phyloP scores from a whole-genome alignment of 768 basidiomycete genomes.

The Cyclocybe cylindracea region DNA sequence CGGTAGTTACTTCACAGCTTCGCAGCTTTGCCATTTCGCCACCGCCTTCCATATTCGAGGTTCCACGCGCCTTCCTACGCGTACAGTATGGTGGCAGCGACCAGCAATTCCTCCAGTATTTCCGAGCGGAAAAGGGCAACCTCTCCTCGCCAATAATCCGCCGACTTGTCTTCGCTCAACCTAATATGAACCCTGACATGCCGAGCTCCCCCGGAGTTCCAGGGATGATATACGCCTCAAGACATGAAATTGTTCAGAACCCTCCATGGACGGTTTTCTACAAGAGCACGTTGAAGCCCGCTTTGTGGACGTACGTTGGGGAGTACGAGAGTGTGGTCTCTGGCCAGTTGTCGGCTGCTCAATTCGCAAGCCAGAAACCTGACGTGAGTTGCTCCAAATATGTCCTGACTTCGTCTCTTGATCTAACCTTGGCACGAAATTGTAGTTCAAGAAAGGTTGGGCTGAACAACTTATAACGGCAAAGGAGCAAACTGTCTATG shows the following conservation, averaged over 20 bases:
- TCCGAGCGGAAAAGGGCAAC: constrained; percentile 5
- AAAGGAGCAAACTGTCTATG: constrained; percentile 16
- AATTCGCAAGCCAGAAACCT: constrained; percentile 16
- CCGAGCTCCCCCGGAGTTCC: constrained; percentile 22
- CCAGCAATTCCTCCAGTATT: constrained; percentile 17
- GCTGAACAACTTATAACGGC: constrained; percentile 9
- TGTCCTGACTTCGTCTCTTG: background rate
- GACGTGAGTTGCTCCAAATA: constrained; percentile 1
- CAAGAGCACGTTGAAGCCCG: constrained; percentile 3
- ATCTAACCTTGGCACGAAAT: background rate
- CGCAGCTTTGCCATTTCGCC: constrained; percentile 4
- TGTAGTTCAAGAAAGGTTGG: constrained; percentile 20
- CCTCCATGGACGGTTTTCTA: constrained; percentile 21
- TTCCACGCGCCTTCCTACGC: constrained; percentile 16
- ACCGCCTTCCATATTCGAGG: constrained; percentile 5
- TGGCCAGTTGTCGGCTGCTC: constrained; percentile 17
- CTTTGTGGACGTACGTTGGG: constrained; percentile 25
- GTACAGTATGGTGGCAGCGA: constrained; percentile 17
- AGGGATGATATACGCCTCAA: constrained; percentile 22
- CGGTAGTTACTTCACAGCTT: background rate
- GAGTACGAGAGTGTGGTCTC: constrained; percentile 21
- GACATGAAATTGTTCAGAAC: constrained; percentile 18
- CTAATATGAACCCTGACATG: constrained; percentile 21
- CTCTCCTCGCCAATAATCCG: constrained; percentile 11
- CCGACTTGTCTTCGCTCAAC: constrained; percentile 18